Evolutionary conservation across 306 rosid species (phyloP), one percentile per base, ranked within the genome.

Genomic region (Medicago arabica): DNA sequence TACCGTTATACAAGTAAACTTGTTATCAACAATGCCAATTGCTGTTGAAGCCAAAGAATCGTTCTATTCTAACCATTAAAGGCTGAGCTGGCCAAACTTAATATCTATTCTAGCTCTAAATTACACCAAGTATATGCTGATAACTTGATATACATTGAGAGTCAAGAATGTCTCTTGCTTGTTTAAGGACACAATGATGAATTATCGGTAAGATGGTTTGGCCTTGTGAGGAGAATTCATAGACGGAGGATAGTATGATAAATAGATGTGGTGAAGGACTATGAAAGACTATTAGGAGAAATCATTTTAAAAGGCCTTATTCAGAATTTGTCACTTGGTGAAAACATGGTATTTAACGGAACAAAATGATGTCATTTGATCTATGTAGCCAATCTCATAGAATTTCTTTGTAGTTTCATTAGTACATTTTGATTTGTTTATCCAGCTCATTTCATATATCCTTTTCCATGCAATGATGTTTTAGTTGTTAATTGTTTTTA

Each of bases 381-480:
- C 21, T 41, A 44, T 18, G 41, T 69, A 25, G 21, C 18, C 49
- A 70, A 50, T 50, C 8, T 58, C 13, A 13, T 64, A 54, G 64
- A 71, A 76, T 75, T 23, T 53, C 16, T 34, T 13, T 71, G 9
- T 28, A 69, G 67, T 34, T 71, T 67, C 28, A 46, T 7, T 62
- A 61, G 38, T 31, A 15, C 53, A 58, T 21, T 83, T 62, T 41
- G 39, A 31, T 70, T 40, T 65, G 31, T 65, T 78, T 25, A 70
- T 74, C 51, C 18, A 40, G n/a, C 61, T 69, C 23, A 39, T 69
- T 74, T 76, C 11, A 51, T 62, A 49, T 39, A 44, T 25, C 28
- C 67, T 46, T 72, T 71, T 28, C 23, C 43, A 39, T 73, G 80
- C 10, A 2, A 17, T 65, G 43, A 63, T 75, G 51, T 40, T 79